Conservation (phyloP, 306 rosid genomes). For the Datisca glomerata region DNA sequence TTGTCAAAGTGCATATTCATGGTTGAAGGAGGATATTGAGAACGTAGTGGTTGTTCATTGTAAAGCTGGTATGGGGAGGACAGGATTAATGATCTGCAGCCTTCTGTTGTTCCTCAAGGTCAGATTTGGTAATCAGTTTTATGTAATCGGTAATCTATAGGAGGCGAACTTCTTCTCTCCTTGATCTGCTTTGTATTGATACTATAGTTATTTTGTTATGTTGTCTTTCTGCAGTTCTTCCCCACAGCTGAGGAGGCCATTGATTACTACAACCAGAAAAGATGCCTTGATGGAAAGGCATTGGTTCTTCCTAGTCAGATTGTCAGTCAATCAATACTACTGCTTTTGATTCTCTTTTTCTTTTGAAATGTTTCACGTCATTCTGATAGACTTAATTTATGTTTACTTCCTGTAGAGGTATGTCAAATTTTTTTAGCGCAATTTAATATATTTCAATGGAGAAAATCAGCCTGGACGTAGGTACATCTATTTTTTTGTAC, state of each 20-base stretch:
- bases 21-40: constrained; percentile 93
- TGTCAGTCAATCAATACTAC: constrained; percentile 33
- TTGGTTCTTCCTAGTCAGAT: constrained; percentile 88
- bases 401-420: constrained; percentile 49
- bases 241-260: constrained; percentile 78
- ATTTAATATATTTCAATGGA: constrained; percentile 52
- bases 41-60: constrained; percentile 94
- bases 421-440: constrained; percentile 67
- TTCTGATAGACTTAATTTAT: constrained; percentile 20
- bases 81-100: constrained; percentile 90
- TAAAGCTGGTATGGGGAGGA: constrained; percentile 97
- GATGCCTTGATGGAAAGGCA: constrained; percentile 92
- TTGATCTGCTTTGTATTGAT: constrained; percentile 12
- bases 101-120: constrained; percentile 90
- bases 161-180: neutral
- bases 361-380: constrained; percentile 9
- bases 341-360: neutral
- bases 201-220: constrained; percentile 7
- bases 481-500: too few relatives aligned
- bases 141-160: constrained; percentile 4
- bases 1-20: constrained; percentile 81
- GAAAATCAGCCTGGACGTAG: constrained; percentile 69
- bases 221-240: constrained; percentile 54
- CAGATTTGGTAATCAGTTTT: constrained; percentile 15
- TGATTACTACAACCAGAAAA: constrained; percentile 68